A percentile compares a stretch with the other conserved stretches of the same genome.
Evolutionary conservation across 2,329 filamentous ascomycete genomes (phyloP).

Genomic region (Periconia digitata): DNA sequence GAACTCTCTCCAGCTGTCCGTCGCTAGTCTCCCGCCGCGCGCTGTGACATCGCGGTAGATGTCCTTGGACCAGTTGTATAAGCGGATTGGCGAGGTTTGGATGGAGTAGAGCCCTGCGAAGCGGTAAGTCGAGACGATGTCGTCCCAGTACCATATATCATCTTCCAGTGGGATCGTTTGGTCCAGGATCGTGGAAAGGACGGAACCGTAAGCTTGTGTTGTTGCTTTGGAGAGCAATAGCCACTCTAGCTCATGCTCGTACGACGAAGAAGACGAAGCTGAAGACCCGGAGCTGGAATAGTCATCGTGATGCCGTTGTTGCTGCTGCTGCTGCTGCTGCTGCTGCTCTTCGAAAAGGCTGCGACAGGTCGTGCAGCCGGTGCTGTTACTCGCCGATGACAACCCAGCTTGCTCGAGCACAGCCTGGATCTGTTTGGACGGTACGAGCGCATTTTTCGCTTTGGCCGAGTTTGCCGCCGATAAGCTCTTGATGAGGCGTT

Average conservation of each 20-base stretch:
- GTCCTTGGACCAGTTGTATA: conserved; percentile 72
- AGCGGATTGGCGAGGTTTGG: conserved; percentile 76
- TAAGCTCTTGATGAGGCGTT: conserved; percentile 69
- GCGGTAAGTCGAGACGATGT: conserved; percentile 75
- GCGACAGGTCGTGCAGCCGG: conserved; percentile 43
- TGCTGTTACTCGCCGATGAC: conserved; percentile 35
- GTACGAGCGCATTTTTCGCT: conserved; percentile 62
- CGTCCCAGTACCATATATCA: conserved; percentile 95
- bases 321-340: conserved; percentile 26
- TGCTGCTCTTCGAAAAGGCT: conserved; percentile 43
- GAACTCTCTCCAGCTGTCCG: conserved; percentile 61
- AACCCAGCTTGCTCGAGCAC: conserved; percentile 67
- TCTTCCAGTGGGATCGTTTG: conserved; percentile 82
- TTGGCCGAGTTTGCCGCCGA: conserved; percentile 69
- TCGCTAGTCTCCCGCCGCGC: conserved; percentile 42
- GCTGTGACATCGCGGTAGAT: conserved; percentile 64
- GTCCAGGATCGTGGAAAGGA: conserved; percentile 75
- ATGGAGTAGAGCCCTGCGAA: conserved; percentile 81
- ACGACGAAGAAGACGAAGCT: conserved; percentile 45
- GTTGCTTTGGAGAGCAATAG: conserved; percentile 87
- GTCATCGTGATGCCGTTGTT: conserved; percentile 28
- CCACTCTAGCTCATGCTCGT: conserved; percentile 85
- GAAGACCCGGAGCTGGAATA: no score
- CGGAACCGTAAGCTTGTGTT: conserved; percentile 82
- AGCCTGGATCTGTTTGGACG: conserved; percentile 57